Conservation (phyloP, 441 rosid genomes). For the Syzygium malaccense region DNA sequence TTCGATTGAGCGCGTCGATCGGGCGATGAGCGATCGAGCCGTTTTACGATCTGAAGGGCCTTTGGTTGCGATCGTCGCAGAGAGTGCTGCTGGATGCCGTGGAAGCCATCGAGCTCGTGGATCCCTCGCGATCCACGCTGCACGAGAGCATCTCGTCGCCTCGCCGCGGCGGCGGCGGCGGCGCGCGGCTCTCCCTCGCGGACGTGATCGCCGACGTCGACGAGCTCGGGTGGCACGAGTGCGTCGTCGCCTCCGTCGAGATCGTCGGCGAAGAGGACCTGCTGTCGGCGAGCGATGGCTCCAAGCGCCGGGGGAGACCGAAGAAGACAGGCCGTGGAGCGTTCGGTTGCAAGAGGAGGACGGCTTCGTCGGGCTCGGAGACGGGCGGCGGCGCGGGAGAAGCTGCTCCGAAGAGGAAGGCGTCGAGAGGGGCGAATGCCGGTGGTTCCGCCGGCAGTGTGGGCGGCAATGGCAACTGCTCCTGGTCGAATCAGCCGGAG, state of each 20-base stretch:
- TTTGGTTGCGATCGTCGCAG: slow-evolving; percentile 9
- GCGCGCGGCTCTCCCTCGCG: slow-evolving; percentile 17
- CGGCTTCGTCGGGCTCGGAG: not conserved
- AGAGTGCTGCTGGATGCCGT: slow-evolving; percentile 35
- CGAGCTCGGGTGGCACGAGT: slow-evolving; percentile 58
- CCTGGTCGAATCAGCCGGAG: not conserved
- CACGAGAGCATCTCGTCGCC: slow-evolving; percentile 18
- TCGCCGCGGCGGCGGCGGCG: not conserved
- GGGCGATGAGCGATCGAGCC: too few species aligned
- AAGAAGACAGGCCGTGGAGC: not conserved
- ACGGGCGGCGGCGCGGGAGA: not conserved
- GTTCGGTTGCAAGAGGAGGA: not conserved
- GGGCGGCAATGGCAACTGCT: not conserved
- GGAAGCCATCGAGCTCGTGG: slow-evolving; percentile 31
- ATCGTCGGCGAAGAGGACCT: slow-evolving; percentile 11
- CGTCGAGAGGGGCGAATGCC: not conserved
- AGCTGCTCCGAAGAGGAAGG: not conserved
- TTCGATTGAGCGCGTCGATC: too few species aligned
- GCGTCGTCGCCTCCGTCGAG: slow-evolving; percentile 45
- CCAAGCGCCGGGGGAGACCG: not conserved
- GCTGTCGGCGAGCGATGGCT: not conserved
- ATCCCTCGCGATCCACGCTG: slow-evolving; percentile 70
- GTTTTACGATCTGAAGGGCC: too few species aligned
- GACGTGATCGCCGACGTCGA: slow-evolving; percentile 38
- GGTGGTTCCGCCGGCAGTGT: not conserved